Evolutionary conservation across 192 early-diverging fungal genomes (phyloP), one percentile per base, ranked within the genome.

Genomic region (Podila epigama): DNA sequence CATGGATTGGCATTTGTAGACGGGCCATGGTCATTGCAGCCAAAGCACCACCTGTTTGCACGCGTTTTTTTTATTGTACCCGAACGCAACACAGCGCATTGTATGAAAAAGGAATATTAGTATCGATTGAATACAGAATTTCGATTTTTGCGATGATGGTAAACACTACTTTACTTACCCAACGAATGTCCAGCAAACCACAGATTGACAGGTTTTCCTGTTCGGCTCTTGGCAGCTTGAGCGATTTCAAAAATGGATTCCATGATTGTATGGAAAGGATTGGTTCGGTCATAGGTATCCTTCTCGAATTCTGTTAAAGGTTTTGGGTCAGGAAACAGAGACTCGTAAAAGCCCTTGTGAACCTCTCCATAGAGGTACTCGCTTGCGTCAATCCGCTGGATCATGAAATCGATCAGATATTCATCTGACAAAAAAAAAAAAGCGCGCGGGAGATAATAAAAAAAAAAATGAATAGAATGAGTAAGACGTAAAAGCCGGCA

Each of bases 151-250:
- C 20, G 31, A 11, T 41, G 51, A 9, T 9, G 20, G 28, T 41
- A 59, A 2, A 59, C 5, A 13, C 18, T 25, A 27, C 32, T 22
- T 13, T 28, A 12, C 44, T 12, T 67, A 67, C 65, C 87, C 8
- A 88, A 52, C 5, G 85, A 86, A 68, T 88, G 87, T 5, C 87
- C 87, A 15, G 87, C 83, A 16, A 88, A 60, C 83, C 85, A 88
- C 10, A 88, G 51, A 51, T 83, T 83, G 3, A 84, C 71, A 2
- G 80, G 80, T 16, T 63, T 63, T 10, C 52, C 58, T 0, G 59
- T 79, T 13, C 59, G 56, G 25, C 54, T 42, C 27, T 61, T 75
- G 4, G 54, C 37, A 27, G n/a, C 29, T 13, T 59, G 55, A 15
- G 73, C 73, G 4, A 44, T 50, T 18, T 68, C 73, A 60, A 77